Conservation (phyloP, 306 rosid genomes). For the Heteromeles arbutifolia region DNA sequence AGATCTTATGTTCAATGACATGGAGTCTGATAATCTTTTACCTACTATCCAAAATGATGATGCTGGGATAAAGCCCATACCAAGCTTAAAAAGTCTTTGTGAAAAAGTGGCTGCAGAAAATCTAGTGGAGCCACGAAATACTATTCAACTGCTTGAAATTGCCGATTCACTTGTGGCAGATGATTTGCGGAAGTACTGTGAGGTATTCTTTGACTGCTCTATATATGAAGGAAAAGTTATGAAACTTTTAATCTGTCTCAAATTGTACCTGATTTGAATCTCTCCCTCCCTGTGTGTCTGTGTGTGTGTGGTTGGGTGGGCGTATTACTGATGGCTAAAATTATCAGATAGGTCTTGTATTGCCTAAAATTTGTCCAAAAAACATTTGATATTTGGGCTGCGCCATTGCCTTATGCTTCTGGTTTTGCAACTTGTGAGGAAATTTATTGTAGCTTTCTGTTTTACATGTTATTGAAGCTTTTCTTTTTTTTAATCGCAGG, state of each 20-base stretch:
- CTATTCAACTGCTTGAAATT: conserved; percentile 78
- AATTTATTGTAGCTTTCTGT: neutral
- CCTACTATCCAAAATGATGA: conserved; percentile 29
- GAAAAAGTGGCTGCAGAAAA: conserved; percentile 80
- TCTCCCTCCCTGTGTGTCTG: neutral
- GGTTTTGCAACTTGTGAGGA: neutral
- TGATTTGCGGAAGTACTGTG: conserved; percentile 75
- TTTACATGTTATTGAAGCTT: neutral
- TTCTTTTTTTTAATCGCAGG: conserved; percentile 41
- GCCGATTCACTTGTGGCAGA: conserved; percentile 79
- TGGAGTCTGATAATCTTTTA: conserved; percentile 30
- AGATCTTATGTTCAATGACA: conserved; percentile 54
- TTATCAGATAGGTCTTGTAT: neutral
- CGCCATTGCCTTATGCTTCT: neutral
- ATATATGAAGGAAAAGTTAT: neutral
- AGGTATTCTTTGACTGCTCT: conserved; percentile 41
- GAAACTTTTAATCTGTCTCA: neutral
- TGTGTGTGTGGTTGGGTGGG: neutral
- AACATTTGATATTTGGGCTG: neutral
- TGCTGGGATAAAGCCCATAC: conserved; percentile 32
- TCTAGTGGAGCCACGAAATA: conserved; percentile 94
- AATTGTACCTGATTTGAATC: neutral
- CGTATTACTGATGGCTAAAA: neutral
- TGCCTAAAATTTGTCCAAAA: neutral
- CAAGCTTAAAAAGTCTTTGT: conserved; percentile 81